These are phyloP conservation scores for Aspergillus luchuensis DNA, from an alignment of 2,329 filamentous ascomycete species.

Conservation along the genomic window DNA sequence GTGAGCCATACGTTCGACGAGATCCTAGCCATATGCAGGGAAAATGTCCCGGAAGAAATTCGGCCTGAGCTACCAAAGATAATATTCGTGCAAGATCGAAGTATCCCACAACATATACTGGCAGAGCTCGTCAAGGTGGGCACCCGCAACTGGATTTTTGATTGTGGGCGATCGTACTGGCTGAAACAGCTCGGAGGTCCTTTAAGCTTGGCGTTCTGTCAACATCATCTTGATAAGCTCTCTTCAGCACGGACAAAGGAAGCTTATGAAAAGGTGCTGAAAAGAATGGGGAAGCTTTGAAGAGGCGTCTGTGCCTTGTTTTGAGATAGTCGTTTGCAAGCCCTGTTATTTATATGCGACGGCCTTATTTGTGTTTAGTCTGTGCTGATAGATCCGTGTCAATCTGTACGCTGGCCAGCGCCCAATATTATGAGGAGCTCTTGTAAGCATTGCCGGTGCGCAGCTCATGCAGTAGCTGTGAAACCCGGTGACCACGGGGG, in stretches of 20 bases:
- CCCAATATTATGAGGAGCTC: neutral
- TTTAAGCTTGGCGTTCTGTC: constrained; percentile 30
- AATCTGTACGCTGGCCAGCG: neutral
- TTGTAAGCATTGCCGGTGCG: neutral
- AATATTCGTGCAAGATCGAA: constrained; percentile 32
- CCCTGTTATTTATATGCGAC: neutral
- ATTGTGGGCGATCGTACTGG: constrained; percentile 38
- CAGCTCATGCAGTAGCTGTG: neutral
- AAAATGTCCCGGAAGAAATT: constrained; percentile 25
- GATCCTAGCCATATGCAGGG: constrained; percentile 22
- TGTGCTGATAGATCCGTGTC: neutral
- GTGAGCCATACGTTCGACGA: constrained; percentile 33
- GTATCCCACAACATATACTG: constrained; percentile 30
- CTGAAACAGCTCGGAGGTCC: constrained; percentile 33
- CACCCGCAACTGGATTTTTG: constrained; percentile 36
- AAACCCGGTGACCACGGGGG: too few relatives aligned
- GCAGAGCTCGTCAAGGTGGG: constrained; percentile 37
- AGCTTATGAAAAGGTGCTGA: constrained; percentile 22
- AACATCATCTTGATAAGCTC: constrained; percentile 27
- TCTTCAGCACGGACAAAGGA: constrained; percentile 25
- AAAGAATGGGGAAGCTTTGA: constrained; percentile 26
- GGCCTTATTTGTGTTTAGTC: neutral
- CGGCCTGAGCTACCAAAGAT: constrained; percentile 28
- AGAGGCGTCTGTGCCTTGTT: neutral
- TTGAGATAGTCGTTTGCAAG: neutral